Evolutionary conservation across 768 basidiomycete genomes (phyloP).

Genomic region (Trametopsis cervina): DNA sequence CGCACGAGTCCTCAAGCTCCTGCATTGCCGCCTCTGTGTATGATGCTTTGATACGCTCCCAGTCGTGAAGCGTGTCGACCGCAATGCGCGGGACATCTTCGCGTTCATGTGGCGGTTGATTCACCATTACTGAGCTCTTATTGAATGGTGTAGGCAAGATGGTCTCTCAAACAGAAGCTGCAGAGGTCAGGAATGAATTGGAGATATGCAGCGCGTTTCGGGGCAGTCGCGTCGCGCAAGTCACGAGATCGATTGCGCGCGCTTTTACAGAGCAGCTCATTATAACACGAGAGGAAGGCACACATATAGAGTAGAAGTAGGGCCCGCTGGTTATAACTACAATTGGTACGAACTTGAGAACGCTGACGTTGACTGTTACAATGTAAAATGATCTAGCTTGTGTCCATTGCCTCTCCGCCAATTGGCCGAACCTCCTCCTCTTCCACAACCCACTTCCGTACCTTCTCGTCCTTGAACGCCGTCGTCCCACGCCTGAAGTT

Average conservation of each 20-base stretch:
- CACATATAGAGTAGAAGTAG: no score
- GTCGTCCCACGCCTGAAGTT: conserved; percentile 83
- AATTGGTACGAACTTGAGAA: neutral
- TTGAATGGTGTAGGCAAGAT: no score
- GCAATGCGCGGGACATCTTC: conserved; percentile 48
- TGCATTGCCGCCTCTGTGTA: conserved; percentile 40
- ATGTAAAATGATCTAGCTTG: conserved; percentile 37
- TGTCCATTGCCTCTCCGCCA: conserved; percentile 74
- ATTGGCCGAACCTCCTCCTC: conserved; percentile 51
- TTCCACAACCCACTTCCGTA: conserved; percentile 63
- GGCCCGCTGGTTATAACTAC: neutral
- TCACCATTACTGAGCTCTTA: no score
- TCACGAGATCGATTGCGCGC: no score
- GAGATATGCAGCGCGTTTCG: no score
- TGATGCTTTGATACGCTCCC: conserved; percentile 53
- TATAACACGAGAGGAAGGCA: no score
- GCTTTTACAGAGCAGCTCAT: no score
- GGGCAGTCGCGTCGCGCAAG: no score
- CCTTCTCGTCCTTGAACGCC: conserved; percentile 76
- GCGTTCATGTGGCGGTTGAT: conserved; percentile 20
- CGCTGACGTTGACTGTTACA: neutral
- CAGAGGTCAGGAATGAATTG: no score
- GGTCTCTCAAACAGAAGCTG: no score
- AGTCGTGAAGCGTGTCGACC: conserved; percentile 59
- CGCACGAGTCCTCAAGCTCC: conserved; percentile 28